A percentile compares a stretch with the other conserved stretches of the same genome.
These are phyloP conservation scores for Mastigamoeba balamuthi DNA, from an alignment of 78 protist species.

Conservation along the genomic window DNA sequence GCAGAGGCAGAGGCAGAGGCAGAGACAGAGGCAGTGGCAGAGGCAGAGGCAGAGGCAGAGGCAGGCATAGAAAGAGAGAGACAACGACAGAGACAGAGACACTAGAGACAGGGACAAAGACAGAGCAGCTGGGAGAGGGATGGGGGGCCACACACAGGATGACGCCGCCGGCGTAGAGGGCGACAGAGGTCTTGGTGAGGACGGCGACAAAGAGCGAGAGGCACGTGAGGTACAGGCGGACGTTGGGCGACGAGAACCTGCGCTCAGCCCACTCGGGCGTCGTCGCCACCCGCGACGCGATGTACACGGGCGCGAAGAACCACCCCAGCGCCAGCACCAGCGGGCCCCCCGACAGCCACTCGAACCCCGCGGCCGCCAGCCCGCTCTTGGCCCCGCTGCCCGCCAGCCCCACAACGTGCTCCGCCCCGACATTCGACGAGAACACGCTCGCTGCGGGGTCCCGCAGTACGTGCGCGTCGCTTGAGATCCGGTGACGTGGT, in stretches of 20 bases:
- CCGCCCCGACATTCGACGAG: not conserved
- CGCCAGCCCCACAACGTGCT: slow-evolving; percentile 4
- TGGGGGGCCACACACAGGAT: not conserved
- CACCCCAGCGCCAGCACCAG: not conserved
- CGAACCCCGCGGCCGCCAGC: not conserved
- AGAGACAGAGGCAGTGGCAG: too few species aligned
- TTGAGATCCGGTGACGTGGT: too few species aligned
- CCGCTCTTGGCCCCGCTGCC: slow-evolving; percentile 1
- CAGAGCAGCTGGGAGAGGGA: not conserved
- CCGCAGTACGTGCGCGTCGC: too few species aligned
- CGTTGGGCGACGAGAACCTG: not conserved
- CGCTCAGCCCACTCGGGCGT: not conserved
- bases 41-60: too few species aligned
- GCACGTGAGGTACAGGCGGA: not conserved
- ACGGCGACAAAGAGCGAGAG: not conserved
- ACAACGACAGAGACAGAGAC: too few species aligned
- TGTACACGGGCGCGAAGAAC: not conserved
- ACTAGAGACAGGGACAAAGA: not conserved
- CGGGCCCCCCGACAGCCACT: not conserved
- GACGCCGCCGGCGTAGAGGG: not conserved
- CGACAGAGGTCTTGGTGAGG: not conserved
- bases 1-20: too few species aligned
- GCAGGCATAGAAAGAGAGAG: too few species aligned
- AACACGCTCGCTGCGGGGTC: not conserved
- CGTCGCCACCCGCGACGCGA: not conserved